Evolutionary conservation across 371 early-diverging fungal genomes (phyloP).

Genomic region (Spraguea lophii): DNA sequence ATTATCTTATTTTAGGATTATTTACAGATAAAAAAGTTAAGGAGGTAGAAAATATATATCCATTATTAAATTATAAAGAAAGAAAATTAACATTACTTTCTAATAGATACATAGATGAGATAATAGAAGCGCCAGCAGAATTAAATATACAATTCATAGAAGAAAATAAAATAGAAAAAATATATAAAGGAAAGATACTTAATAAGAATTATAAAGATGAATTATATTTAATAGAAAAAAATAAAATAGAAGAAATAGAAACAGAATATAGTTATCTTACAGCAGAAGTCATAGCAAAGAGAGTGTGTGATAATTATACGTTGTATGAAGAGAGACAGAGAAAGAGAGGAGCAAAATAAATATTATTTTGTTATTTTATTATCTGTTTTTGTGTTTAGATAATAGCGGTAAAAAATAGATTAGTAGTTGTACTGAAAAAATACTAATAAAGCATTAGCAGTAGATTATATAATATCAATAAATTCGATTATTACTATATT

Average conservation of each 20-base stretch:
- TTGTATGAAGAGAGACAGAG: constrained; percentile 9
- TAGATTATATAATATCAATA: too few relatives aligned
- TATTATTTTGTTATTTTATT: too few relatives aligned
- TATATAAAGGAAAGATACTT: constrained; percentile 10
- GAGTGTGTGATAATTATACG: constrained; percentile 16
- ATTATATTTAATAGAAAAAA: too few relatives aligned
- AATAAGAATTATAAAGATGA: background rate
- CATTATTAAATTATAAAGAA: too few relatives aligned
- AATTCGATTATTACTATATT: too few relatives aligned
- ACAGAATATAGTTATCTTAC: constrained; percentile 11
- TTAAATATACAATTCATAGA: too few relatives aligned
- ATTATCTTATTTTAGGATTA: constrained; percentile 31
- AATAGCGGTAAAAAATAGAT: too few relatives aligned
- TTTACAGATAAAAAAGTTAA: constrained; percentile 3
- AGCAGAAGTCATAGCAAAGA: constrained; percentile 12
- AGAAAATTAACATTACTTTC: constrained; percentile 13
- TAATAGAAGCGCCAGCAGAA: constrained; percentile 9
- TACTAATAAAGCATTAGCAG: too few relatives aligned
- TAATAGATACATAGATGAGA: constrained; percentile 21
- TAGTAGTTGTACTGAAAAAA: too few relatives aligned
- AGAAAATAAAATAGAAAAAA: too few relatives aligned
- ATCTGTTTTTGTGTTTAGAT: too few relatives aligned
- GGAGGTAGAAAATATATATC: background rate
- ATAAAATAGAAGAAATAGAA: background rate
- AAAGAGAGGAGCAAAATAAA: constrained; percentile 5